Evolutionary conservation across 140 eudicot genomes (phyloP).

Genomic region (Bidens hawaiensis): DNA sequence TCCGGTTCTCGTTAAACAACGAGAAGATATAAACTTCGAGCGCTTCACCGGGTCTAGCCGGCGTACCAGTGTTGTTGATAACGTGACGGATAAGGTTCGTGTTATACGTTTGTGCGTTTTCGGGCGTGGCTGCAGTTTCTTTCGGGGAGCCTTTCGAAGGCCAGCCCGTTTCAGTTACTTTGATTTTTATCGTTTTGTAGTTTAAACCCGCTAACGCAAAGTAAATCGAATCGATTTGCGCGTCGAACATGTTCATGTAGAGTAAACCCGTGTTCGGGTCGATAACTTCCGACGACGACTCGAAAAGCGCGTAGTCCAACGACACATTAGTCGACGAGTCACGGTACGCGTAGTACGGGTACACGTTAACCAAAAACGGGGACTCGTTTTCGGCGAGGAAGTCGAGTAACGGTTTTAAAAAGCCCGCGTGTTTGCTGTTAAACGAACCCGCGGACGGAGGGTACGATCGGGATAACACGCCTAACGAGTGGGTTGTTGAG

Average conservation of each 20-base stretch:
- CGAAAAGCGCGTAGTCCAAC: conserved; percentile 79
- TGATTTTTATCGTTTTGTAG: conserved; percentile 58
- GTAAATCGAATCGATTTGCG: conserved; percentile 88
- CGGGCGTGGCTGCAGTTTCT: conserved; percentile 85
- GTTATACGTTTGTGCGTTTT: conserved; percentile 88
- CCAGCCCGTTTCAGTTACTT: conserved; percentile 98
- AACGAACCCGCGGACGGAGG: conserved; percentile 98
- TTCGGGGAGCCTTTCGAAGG: conserved; percentile 84
- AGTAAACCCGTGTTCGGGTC: conserved; percentile 94
- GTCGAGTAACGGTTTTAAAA: conserved; percentile 69
- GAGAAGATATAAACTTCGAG: conserved; percentile 74
- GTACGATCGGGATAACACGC: conserved; percentile 77
- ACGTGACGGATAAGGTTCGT: conserved; percentile 80
- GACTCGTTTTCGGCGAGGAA: conserved; percentile 83
- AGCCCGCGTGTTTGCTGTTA: conserved; percentile 58
- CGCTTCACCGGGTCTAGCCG: conserved; percentile 80
- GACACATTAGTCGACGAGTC: conserved; percentile 77
- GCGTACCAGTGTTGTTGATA: conserved; percentile 80
- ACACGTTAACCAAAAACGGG: conserved; percentile 72
- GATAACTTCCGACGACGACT: conserved; percentile 88
- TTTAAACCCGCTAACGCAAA: conserved; percentile 65
- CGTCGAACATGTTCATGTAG: conserved; percentile 89
- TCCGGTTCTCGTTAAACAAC: conserved; percentile 85
- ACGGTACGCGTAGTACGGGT: conserved; percentile 86
- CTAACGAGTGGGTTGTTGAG: conserved; percentile 84